Conservation (phyloP, 495 filamentous ascomycete genomes). For the Talaromyces trachyspermus region DNA sequence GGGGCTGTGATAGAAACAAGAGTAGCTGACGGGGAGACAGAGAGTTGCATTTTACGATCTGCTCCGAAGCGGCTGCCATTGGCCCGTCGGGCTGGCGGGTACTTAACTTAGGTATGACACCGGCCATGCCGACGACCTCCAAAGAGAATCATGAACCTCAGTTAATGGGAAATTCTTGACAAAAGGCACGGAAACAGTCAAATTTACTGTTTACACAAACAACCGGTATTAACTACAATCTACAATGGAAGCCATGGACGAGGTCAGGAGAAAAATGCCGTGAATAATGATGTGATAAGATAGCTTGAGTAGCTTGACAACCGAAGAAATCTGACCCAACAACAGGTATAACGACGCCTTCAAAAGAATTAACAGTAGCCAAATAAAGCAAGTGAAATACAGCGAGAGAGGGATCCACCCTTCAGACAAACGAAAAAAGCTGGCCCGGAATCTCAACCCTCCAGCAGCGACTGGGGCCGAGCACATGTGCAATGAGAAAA, state of each 20-base stretch:
- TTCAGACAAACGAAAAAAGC: not conserved
- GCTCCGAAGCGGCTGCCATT: conserved; percentile 27
- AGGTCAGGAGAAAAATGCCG: not conserved
- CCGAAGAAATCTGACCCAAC: conserved; percentile 5
- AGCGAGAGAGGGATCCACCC: not conserved
- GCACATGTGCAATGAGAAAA: too few relatives aligned
- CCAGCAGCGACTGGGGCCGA: too few relatives aligned
- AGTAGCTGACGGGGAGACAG: conserved; percentile 8
- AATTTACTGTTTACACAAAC: too few relatives aligned
- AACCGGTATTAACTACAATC: too few relatives aligned
- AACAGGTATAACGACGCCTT: conserved; percentile 7
- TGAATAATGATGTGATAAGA: not conserved
- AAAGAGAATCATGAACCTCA: too few relatives aligned
- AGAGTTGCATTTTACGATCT: conserved; percentile 30
- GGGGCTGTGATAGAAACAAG: conserved; percentile 29
- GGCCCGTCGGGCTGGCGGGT: not conserved
- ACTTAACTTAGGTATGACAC: not conserved
- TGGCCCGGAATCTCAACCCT: too few relatives aligned
- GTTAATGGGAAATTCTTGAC: too few relatives aligned
- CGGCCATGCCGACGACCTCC: not conserved
- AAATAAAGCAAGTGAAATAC: conserved; percentile 6
- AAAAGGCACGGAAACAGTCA: too few relatives aligned
- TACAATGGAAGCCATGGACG: too few relatives aligned
- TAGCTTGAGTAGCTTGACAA: conserved; percentile 8
- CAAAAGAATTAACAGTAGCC: conserved; percentile 4